phyloP scores from a whole-genome alignment of 345 rosid species.

The Cardiospermum halicacabum region DNA sequence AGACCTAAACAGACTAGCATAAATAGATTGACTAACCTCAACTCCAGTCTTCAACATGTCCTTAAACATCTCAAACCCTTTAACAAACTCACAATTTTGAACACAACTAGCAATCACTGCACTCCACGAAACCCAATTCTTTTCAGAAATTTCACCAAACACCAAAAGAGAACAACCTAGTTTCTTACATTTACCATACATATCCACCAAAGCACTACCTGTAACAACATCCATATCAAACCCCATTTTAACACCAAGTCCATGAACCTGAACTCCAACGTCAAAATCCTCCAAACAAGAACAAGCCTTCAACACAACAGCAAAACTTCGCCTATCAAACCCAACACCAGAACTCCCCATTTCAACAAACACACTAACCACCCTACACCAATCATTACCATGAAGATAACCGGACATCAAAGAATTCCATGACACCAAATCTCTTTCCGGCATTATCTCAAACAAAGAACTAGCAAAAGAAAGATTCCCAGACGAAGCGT shows the following conservation, averaged over 20 bases:
- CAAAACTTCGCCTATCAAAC: slow-evolving; percentile 54
- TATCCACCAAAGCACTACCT: slow-evolving; percentile 78
- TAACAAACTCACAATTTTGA: slow-evolving; percentile 46
- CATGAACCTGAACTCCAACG: slow-evolving; percentile 74
- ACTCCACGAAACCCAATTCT: slow-evolving; percentile 83
- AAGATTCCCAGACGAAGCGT: slow-evolving; percentile 49
- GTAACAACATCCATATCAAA: slow-evolving; percentile 57
- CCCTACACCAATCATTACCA: slow-evolving; percentile 42
- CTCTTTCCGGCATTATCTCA: slow-evolving; percentile 55
- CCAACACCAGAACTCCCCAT: slow-evolving; percentile 46
- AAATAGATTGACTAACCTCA: slow-evolving; percentile 76
- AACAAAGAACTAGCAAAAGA: slow-evolving; percentile 43
- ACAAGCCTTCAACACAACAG: slow-evolving; percentile 60
- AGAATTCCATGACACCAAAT: slow-evolving; percentile 85
- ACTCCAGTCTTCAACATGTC: slow-evolving; percentile 53
- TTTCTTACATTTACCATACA: slow-evolving; percentile 82
- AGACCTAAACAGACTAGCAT: slow-evolving; percentile 79
- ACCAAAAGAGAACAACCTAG: slow-evolving; percentile 48
- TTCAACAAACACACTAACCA: slow-evolving; percentile 43
- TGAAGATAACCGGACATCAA: slow-evolving; percentile 70
- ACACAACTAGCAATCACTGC: slow-evolving; percentile 77
- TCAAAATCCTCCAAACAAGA: slow-evolving; percentile 35
- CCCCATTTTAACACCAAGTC: slow-evolving; percentile 46
- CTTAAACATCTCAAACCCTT: slow-evolving; percentile 60
- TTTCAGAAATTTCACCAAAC: slow-evolving; percentile 54